A percentile compares a stretch with the other conserved stretches of the same genome.
Evolutionary conservation across 2,329 filamentous ascomycete genomes (phyloP).

Genomic region (Arachnopeziza araneosa): DNA sequence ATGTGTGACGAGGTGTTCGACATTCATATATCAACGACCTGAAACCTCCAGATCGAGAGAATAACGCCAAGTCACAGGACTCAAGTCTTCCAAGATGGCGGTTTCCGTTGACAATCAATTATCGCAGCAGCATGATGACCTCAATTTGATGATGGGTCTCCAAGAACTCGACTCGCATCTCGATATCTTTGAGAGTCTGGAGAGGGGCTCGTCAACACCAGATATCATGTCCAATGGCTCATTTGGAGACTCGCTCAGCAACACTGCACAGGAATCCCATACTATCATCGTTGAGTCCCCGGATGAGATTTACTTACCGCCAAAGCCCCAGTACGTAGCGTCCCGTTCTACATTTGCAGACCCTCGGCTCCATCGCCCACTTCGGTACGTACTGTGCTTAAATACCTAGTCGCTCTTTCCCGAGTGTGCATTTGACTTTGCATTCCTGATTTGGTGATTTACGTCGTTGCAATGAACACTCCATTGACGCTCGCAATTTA

Average conservation of each 20-base stretch:
- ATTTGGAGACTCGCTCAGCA: constrained; percentile 22
- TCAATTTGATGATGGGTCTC: constrained; percentile 31
- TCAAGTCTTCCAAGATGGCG: constrained; percentile 31
- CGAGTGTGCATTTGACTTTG: constrained; percentile 2
- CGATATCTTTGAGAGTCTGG: constrained; percentile 30
- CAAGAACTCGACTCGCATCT: constrained; percentile 34
- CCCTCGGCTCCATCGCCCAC: constrained; percentile 15
- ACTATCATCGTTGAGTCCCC: constrained; percentile 27
- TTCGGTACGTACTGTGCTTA: constrained; percentile 24
- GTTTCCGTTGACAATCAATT: constrained; percentile 30
- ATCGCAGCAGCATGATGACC: constrained; percentile 32
- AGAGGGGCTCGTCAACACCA: constrained; percentile 26
- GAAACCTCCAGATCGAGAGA: constrained; percentile 28
- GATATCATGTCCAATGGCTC: constrained; percentile 25
- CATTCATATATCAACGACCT: constrained; percentile 20
- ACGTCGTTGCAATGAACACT: constrained; percentile 1
- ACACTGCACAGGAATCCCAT: constrained; percentile 17
- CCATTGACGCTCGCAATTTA: constrained; percentile 21
- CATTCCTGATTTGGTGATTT: not conserved
- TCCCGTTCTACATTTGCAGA: constrained; percentile 15
- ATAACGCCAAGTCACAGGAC: constrained; percentile 32
- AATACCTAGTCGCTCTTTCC: constrained; percentile 11
- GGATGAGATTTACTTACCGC: constrained; percentile 15
- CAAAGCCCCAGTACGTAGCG: constrained; percentile 9
- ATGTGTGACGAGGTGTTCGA: constrained; percentile 26